These are phyloP conservation scores for Paraphoma sp. DNA, from an alignment of 2,329 filamentous ascomycete genomes.

Conservation along the genomic window DNA sequence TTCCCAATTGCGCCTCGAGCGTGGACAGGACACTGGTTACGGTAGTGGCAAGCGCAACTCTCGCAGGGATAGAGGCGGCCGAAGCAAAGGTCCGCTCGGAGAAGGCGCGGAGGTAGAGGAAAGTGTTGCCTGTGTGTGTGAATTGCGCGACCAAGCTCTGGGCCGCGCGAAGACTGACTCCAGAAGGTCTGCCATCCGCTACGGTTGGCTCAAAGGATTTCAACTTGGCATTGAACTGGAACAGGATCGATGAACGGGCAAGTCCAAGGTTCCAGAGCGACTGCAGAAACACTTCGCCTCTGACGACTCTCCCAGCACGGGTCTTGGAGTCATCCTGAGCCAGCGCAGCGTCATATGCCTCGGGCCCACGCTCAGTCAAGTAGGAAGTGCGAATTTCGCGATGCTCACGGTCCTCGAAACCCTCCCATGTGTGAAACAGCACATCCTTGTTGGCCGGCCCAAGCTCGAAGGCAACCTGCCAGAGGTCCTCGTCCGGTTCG, in stretches of 20 bases:
- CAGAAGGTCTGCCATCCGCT: slow-evolving; percentile 56
- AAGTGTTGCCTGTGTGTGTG: slow-evolving; percentile 45
- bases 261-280: slow-evolving; percentile 72
- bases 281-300: slow-evolving; percentile 45
- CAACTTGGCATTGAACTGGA: slow-evolving; percentile 63
- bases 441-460: slow-evolving; percentile 38
- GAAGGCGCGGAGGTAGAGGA: slow-evolving; percentile 45
- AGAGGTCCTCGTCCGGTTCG: slow-evolving; percentile 47
- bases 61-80: slow-evolving; percentile 44
- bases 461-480: slow-evolving; percentile 46
- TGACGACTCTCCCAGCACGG: slow-evolving; percentile 49
- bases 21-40: slow-evolving; percentile 49
- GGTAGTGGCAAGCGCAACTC: slow-evolving; percentile 51
- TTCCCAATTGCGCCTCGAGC: slow-evolving; percentile 49
- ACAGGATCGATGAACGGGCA: slow-evolving; percentile 75
- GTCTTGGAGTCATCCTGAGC: slow-evolving; percentile 49
- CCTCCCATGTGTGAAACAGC: slow-evolving; percentile 71
- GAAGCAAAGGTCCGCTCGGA: slow-evolving; percentile 46
- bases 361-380: slow-evolving; percentile 72
- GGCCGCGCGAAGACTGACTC: slow-evolving; percentile 55
- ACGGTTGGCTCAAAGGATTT: slow-evolving; percentile 60
- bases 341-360: slow-evolving; percentile 68
- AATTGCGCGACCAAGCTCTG: slow-evolving; percentile 61
- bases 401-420: slow-evolving; percentile 60
- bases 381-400: slow-evolving; percentile 58